Evolutionary conservation across 1,284 basidiomycete species (phyloP), one percentile per base, ranked within the genome.

Genomic region (Ganoderma sinense): DNA sequence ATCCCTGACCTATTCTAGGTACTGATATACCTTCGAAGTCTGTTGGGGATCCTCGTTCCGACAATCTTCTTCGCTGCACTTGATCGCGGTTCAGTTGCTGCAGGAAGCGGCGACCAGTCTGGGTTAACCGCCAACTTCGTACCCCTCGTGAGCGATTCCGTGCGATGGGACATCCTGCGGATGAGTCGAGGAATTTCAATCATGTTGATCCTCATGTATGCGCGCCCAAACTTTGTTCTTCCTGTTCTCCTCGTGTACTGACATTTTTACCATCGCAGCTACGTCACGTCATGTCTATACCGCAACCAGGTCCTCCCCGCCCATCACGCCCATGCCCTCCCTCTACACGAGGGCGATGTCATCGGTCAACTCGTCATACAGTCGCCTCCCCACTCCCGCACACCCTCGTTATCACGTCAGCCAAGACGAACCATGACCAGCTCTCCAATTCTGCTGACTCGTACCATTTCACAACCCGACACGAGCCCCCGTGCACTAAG

Each of bases 111-210:
- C 23, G 33, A 56, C 56, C 41, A 53, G 10, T 63, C 53, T 13
- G 67, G 62, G 0, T 41, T 68, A 4, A 55, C 65, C 4, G 29
- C 56, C 0, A 11, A 65, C 14, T 66, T 65, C 48, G 45, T 41
- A 0, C 64, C 69, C 0, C 65, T 70, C 18, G 71, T 73, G 23
- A 62, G 64, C 16, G 71, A 73, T 23, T 29, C 66, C 1, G 81
- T 81, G 5, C 83, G 87, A 0, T 74, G 75, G 29, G 78, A 79
- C 18, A 85, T 92, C 69, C 81, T 92, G 31, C 78, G 80, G 39
- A 87, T 92, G 78, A 91, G 90, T 76, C 84, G 88, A 31, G 91
- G 89, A 0, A 77, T 91, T 20, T 85, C 91, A 0, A 76, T 92
- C 56, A 80, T 92, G 20, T 82, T 93, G 2, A 84, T 91, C 11